A percentile compares a stretch with the other conserved stretches of the same genome.
Conservation (phyloP, 108 stramenopile genomes). For the Cyclotella cryptica region DNA sequence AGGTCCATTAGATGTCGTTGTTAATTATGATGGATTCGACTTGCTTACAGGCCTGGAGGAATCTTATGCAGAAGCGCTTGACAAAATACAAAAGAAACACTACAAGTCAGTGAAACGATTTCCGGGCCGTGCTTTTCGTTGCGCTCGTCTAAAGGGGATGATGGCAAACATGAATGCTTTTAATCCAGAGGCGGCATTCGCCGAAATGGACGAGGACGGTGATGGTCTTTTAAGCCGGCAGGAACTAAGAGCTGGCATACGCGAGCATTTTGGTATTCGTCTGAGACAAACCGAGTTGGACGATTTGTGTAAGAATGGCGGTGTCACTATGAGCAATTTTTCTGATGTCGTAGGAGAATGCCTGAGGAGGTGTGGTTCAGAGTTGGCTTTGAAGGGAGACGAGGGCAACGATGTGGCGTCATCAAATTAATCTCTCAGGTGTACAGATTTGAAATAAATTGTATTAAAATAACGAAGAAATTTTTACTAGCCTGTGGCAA, state of each 20-base stretch:
- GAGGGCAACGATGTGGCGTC: background rate
- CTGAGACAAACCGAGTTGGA: conserved; percentile 46
- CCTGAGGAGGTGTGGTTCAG: conserved; percentile 37
- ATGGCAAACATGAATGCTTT: conserved; percentile 49
- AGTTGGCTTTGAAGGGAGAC: background rate
- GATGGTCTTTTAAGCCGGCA: conserved; percentile 51
- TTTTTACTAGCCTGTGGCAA: too few species aligned
- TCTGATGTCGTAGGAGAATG: conserved; percentile 23
- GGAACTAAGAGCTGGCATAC: conserved; percentile 60
- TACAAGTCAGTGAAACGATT: conserved; percentile 65
- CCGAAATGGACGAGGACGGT: conserved; percentile 48
- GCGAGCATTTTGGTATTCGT: conserved; percentile 48
- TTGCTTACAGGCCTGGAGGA: conserved; percentile 58
- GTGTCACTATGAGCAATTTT: conserved; percentile 30
- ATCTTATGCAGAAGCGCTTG: conserved; percentile 28
- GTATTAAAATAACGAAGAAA: background rate
- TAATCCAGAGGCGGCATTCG: conserved; percentile 55
- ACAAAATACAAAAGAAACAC: conserved; percentile 36
- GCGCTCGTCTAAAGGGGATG: conserved; percentile 49
- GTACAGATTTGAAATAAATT: background rate
- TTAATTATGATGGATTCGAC: conserved; percentile 71
- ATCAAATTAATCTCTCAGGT: background rate
- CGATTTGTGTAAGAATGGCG: conserved; percentile 26
- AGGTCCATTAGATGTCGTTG: conserved; percentile 62
- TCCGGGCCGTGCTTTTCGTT: conserved; percentile 65